These are phyloP conservation scores for Coemansia sp. DNA, from an alignment of 192 early-diverging fungal species.

Conservation along the genomic window DNA sequence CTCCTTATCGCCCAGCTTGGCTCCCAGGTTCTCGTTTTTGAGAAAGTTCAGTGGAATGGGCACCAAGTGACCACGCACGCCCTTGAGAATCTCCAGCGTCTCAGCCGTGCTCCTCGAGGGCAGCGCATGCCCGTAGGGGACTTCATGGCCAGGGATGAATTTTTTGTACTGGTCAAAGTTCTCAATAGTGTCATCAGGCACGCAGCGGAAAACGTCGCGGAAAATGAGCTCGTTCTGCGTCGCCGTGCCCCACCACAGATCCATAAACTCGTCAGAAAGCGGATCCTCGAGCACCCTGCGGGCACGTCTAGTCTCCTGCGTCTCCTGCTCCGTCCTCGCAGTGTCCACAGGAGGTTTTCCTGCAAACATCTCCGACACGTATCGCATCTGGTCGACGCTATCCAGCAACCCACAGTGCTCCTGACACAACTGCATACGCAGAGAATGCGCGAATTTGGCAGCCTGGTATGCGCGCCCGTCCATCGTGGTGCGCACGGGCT, in stretches of 20 bases:
- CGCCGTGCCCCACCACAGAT: slow-evolving; percentile 65
- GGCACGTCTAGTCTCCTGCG: not conserved
- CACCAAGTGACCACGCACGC: slow-evolving; percentile 49
- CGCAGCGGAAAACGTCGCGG: slow-evolving; percentile 79
- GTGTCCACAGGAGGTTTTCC: slow-evolving; percentile 41
- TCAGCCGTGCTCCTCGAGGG: slow-evolving; percentile 16
- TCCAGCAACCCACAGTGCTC: slow-evolving; percentile 78
- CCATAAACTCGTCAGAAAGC: slow-evolving; percentile 58
- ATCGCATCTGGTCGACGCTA: slow-evolving; percentile 45
- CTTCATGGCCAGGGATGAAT: slow-evolving; percentile 47
- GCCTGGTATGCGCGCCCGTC: slow-evolving; percentile 72
- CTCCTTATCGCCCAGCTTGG: slow-evolving; percentile 50
- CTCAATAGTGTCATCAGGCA: slow-evolving; percentile 78
- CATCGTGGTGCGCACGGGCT: slow-evolving; percentile 67
- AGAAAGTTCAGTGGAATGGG: slow-evolving; percentile 52
- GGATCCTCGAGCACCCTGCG: slow-evolving; percentile 62
- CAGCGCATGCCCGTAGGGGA: slow-evolving; percentile 45
- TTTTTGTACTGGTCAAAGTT: slow-evolving; percentile 58
- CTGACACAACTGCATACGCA: slow-evolving; percentile 74
- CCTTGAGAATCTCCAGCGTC: slow-evolving; percentile 32
- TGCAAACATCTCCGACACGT: slow-evolving; percentile 40
- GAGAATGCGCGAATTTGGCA: slow-evolving; percentile 66
- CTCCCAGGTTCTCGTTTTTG: slow-evolving; percentile 49
- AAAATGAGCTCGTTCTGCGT: slow-evolving; percentile 65
- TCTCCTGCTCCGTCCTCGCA: slow-evolving; percentile 11